Evolutionary conservation across 148 eudicot species (phyloP).

Genomic region (Limonium bicolor): DNA sequence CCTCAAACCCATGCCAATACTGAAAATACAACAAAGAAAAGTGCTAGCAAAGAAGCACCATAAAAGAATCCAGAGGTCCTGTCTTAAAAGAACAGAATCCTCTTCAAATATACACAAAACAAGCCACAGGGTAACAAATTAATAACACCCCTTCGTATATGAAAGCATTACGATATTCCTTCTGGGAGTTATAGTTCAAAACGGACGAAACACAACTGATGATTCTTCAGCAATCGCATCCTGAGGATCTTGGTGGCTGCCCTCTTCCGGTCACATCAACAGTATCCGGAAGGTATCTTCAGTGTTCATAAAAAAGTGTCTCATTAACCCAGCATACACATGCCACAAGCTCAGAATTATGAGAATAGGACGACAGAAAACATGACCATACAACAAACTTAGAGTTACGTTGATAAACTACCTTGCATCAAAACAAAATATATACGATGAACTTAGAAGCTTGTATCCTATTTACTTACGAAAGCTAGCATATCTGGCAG

Average conservation of each 20-base stretch:
- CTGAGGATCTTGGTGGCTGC: conserved; percentile 39
- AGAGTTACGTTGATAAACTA: not conserved
- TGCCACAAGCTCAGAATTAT: not conserved
- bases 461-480: not conserved
- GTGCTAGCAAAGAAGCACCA: too few relatives aligned
- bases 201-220: not conserved
- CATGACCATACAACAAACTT: not conserved
- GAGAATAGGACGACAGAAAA: too few relatives aligned
- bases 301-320: not conserved
- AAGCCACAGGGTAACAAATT: too few relatives aligned
- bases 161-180: too few relatives aligned
- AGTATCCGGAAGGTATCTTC: conserved; percentile 52
- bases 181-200: too few relatives aligned
- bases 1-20: too few relatives aligned
- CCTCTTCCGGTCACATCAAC: conserved; percentile 38
- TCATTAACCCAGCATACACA: not conserved
- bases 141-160: too few relatives aligned
- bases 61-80: too few relatives aligned
- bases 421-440: not conserved
- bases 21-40: too few relatives aligned
- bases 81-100: too few relatives aligned
- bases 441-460: too few relatives aligned
- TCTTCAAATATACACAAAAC: too few relatives aligned
- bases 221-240: conserved; percentile 42
- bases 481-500: not conserved